Percentiles rank a stretch among this genome's conserved stretches.
phyloP scores from a whole-genome alignment of 495 filamentous ascomycete species.

The Penicillium lividum region DNA sequence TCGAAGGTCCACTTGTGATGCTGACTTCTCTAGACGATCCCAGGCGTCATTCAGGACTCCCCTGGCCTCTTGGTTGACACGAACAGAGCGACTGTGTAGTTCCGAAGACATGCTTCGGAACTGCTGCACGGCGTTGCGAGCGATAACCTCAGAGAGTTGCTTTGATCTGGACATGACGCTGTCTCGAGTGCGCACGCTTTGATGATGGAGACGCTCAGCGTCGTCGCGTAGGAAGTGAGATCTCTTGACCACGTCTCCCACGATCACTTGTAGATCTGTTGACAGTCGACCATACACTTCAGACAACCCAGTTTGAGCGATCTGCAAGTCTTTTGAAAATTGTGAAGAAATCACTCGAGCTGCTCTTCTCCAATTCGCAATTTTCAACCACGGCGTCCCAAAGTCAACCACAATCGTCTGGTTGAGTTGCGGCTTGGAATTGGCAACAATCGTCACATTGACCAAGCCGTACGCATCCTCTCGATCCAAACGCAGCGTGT shows the following conservation, averaged over 20 bases:
- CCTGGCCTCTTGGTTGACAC: conserved; percentile 33
- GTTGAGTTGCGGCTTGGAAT: conserved; percentile 51
- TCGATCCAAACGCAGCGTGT: conserved; percentile 55
- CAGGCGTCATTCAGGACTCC: conserved; percentile 33
- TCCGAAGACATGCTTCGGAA: conserved; percentile 35
- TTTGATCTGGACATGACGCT: conserved; percentile 38
- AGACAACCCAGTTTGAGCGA: conserved; percentile 44
- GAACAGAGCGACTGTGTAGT: conserved; percentile 32
- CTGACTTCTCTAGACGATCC: conserved; percentile 30
- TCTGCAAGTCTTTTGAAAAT: conserved; percentile 43
- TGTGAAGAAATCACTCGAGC: conserved; percentile 44
- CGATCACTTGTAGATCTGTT: conserved; percentile 50
- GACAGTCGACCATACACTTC: conserved; percentile 47
- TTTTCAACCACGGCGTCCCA: conserved; percentile 62
- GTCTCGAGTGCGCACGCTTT: conserved; percentile 29
- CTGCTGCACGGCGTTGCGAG: conserved; percentile 37
- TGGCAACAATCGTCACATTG: conserved; percentile 57
- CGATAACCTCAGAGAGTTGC: conserved; percentile 37
- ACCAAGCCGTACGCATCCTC: conserved; percentile 60
- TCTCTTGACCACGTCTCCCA: conserved; percentile 50
- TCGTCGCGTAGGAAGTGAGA: conserved; percentile 39
- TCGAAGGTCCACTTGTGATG: conserved; percentile 28
- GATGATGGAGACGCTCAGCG: conserved; percentile 30
- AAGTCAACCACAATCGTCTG: conserved; percentile 59
- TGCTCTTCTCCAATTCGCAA: conserved; percentile 57